Base-by-base conservation (phyloP, 306 rosid genomes). In the Phaseolus lunatus region DNA sequence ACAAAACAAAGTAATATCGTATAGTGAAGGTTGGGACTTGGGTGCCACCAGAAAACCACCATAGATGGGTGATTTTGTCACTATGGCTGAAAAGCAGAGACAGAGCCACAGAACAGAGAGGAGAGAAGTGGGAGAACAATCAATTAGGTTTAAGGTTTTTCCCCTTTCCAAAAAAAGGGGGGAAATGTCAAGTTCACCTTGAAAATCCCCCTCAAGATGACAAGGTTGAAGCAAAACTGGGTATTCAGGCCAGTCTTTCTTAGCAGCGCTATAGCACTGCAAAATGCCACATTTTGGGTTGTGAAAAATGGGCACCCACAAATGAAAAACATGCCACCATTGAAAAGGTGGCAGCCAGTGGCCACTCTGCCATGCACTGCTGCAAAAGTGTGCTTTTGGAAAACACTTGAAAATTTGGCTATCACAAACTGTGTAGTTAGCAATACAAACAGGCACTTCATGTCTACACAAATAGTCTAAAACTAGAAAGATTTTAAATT, bases 401-500 rank as follows among this genome's bases (percentile, higher is more conserved):
- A 52, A 19, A 52, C 54, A 49, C 5, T 18, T n/a, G 2, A 54
- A 54, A 22, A 54, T 22, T 9, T 56, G 13, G 63, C n/a, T 24
- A 20, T 23, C 63, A 23, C 35, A 11, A 22, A 20, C 29, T 54
- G 3, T 1, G 15, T 22, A 22, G n/a, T 24, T 56, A 23, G 9
- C 35, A 12, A 56, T 7, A 20, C 62, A 56, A 23, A 22, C 33
- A 9, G 31, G 31, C 29, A 56, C 3, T 56, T 11, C 0, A 9
- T 11, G 63, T 56, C n/a, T 19, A 26, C 43, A 7, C 15, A 9
- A 53, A 53, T 20, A 53, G 59, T 50, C 13, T n/a, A 47, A 70
- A 69, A 76, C 24, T 27, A 29, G 15, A 19, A 76, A 41, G 67
- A 68, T 19, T 37, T 22, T 29, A 50, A 41, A 27, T 16, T 59